These are phyloP conservation scores for Neophaeococcomyces aloes DNA, from an alignment of 2,329 filamentous ascomycete species.

Conservation along the genomic window DNA sequence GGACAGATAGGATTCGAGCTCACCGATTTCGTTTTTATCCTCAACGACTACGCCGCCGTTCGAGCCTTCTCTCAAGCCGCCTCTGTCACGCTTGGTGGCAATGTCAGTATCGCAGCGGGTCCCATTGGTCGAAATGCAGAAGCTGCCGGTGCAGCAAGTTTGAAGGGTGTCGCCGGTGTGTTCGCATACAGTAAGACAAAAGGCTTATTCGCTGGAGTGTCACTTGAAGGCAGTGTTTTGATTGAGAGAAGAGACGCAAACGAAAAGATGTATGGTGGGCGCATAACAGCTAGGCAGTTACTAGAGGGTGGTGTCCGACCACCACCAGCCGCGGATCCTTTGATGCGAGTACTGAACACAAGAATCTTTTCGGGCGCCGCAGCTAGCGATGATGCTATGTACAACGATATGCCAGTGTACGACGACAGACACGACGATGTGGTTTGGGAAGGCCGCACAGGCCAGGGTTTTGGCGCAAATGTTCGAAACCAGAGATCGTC, in stretches of 20 bases:
- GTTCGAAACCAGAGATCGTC: slow-evolving; percentile 47
- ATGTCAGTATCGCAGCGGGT: slow-evolving; percentile 89
- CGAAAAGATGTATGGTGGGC: slow-evolving; percentile 82
- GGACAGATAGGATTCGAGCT: slow-evolving; percentile 43
- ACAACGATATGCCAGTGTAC: slow-evolving; percentile 89
- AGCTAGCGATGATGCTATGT: slow-evolving; percentile 56
- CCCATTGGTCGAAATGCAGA: slow-evolving; percentile 92
- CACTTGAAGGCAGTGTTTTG: slow-evolving; percentile 82
- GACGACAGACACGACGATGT: slow-evolving; percentile 72
- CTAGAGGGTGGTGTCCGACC: slow-evolving; percentile 67
- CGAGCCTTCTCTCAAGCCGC: slow-evolving; percentile 89
- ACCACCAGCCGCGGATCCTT: slow-evolving; percentile 69
- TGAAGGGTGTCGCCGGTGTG: slow-evolving; percentile 79
- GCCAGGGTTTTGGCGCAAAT: slow-evolving; percentile 61
- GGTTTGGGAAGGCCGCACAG: slow-evolving; percentile 68
- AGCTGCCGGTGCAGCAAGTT: slow-evolving; percentile 83
- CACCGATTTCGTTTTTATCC: slow-evolving; percentile 81
- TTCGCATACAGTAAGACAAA: slow-evolving; percentile 99
- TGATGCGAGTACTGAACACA: slow-evolving; percentile 77
- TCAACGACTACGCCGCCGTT: slow-evolving; percentile 83
- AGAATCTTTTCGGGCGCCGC: slow-evolving; percentile 63
- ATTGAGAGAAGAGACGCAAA: slow-evolving; percentile 95
- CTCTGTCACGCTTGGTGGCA: slow-evolving; percentile 84
- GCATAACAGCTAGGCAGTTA: slow-evolving; percentile 70
- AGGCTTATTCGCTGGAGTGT: slow-evolving; percentile 90